phyloP scores from a whole-genome alignment of 169 alveolate genomes.

The Theileria orientalis region DNA sequence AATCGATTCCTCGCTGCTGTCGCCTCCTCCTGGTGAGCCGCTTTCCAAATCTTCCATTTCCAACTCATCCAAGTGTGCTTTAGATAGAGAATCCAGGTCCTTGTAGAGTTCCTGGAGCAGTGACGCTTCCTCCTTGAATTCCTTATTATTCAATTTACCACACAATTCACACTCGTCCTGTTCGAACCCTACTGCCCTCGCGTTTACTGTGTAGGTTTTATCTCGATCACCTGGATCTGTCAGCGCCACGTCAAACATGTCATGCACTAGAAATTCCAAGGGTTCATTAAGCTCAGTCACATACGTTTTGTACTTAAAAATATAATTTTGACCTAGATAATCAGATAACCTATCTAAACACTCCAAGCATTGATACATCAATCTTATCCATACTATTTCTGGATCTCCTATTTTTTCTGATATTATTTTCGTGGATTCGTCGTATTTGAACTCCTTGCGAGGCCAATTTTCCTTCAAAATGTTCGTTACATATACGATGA shows the following conservation, averaged over 20 bases:
- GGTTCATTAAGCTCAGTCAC: constrained; percentile 23
- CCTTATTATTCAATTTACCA: constrained; percentile 3
- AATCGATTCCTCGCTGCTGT: no score
- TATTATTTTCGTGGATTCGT: constrained; percentile 28
- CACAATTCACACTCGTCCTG: constrained; percentile 26
- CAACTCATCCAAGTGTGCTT: constrained; percentile 36
- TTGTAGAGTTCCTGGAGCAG: constrained; percentile 16
- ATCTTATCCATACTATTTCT: neutral
- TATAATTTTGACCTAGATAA: neutral
- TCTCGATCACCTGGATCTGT: neutral
- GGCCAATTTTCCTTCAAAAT: constrained; percentile 6
- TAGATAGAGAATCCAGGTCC: constrained; percentile 43
- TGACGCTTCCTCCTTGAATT: constrained; percentile 41
- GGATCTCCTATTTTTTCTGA: neutral
- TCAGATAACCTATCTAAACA: neutral
- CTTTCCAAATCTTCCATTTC: neutral
- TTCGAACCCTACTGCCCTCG: neutral
- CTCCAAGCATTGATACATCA: constrained; percentile 32
- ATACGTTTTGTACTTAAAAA: neutral
- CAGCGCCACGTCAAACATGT: constrained; percentile 43
- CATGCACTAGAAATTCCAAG: constrained; percentile 32
- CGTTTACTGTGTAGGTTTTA: neutral
- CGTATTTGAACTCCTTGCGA: constrained; percentile 2
- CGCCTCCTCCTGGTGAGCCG: no score
- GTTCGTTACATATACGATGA: constrained; percentile 12